Percentiles rank a stretch among this genome's conserved stretches.
Evolutionary conservation across 73 alveolate species (phyloP).

Genomic region (Blepharisma japonicum): DNA sequence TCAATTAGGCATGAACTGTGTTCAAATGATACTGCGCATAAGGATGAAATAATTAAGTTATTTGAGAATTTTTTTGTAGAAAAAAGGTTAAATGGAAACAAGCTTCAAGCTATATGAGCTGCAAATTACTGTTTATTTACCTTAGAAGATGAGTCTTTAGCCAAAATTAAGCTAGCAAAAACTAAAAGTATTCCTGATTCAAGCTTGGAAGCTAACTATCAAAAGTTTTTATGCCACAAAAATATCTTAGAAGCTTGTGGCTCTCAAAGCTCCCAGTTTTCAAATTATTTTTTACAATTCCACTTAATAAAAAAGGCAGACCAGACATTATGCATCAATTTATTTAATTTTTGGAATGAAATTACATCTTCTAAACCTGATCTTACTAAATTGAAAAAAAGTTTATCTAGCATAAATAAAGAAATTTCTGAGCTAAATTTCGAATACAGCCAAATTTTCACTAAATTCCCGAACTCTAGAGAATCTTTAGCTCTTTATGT

Average conservation of each 20-base stretch:
- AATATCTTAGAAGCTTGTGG: no score
- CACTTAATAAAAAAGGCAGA: background rate
- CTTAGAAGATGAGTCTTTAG: background rate
- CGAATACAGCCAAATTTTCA: background rate
- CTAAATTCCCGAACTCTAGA: background rate
- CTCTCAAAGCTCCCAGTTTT: background rate
- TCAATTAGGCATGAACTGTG: background rate
- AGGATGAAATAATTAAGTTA: background rate
- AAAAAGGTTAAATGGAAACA: background rate
- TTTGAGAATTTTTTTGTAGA: background rate
- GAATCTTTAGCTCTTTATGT: background rate
- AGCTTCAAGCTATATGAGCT: background rate
- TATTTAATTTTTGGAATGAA: background rate
- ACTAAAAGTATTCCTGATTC: background rate
- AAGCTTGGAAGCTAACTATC: background rate
- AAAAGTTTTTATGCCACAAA: background rate
- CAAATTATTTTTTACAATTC: background rate
- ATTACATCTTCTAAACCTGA: background rate
- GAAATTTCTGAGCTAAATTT: background rate
- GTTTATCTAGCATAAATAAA: background rate
- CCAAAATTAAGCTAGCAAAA: slow-evolving; percentile 6
- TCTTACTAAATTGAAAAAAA: background rate
- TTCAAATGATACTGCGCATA: background rate
- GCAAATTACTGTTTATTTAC: background rate
- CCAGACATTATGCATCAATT: background rate